Base-by-base conservation (phyloP, 768 basidiomycete genomes). In the Calocybe cyanea region DNA sequence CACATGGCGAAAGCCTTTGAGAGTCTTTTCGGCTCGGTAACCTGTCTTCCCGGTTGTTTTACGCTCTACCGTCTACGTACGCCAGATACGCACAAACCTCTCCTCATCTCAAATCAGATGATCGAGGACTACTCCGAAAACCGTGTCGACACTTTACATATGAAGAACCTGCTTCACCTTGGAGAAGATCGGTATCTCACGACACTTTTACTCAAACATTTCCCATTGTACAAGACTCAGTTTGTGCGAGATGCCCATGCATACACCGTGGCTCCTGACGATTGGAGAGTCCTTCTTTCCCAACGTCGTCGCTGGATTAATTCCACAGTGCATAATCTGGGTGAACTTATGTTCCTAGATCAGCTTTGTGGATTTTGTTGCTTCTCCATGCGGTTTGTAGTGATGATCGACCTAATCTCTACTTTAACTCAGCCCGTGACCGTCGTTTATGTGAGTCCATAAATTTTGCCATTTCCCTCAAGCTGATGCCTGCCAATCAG, bases 221-320 rank as follows among this genome's bases (percentile, higher is more conserved):
- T 97, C 82, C 84, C 92, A 10, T 71, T 77, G 41, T 86, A 83
- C 78, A 97, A 95, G 77, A 96, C 92, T 3, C 93, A 92, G 59
- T 98, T 98, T 60, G 80, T 94, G 39, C 83, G 92, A 4, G 93
- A 96, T 56, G 94, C 96, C 1, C 86, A 91, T 61, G 96, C 94
- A 0, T 87, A 78, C 62, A 98, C 95, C 0, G 88, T 97, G 13
- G 95, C 95, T 2, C 95, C 95, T 0, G 93, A 95, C 56, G 89
- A 92, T 55, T 96, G 92, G 92, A 85, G 83, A 62, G 85, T 97
- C 19, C 66, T 99, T 42, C 70, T 99, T 17, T 96, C 92, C 7
- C 96, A 99, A 62, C 85, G 95, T 71, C 88, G 95, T 68, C 89
- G 96, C 57, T 99, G 96, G 95, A 99, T 99, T 68, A 99, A 99